Evolutionary conservation across 2,329 filamentous ascomycete species (phyloP).

Genomic region (Aspergillus pseudonomiae): DNA sequence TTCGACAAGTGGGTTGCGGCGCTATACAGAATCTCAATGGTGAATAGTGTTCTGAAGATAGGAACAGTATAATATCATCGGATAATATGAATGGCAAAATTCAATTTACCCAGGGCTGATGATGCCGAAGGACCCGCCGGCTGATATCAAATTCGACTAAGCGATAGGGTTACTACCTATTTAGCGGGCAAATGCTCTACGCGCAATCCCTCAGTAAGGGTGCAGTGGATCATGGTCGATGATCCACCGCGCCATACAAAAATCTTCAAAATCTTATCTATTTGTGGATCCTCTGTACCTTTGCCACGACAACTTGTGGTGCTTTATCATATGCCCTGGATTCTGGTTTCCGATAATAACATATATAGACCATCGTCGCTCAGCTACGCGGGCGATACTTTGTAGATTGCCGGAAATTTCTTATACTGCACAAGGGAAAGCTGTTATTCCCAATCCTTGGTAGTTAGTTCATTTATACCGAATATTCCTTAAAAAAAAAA

Average conservation of each 20-base stretch:
- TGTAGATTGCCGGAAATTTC: neutral
- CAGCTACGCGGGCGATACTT: neutral
- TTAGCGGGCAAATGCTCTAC: neutral
- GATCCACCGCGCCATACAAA: slow-evolving; percentile 3
- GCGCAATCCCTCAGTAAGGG: slow-evolving; percentile 1
- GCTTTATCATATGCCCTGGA: neutral
- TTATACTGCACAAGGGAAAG: neutral
- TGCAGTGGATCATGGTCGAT: neutral
- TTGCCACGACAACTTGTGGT: neutral
- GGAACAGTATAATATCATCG: neutral
- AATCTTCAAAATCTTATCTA: slow-evolving; percentile 6
- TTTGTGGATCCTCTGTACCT: neutral
- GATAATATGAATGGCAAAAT: neutral
- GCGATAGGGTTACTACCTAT: neutral
- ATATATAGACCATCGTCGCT: neutral
- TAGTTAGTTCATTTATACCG: neutral
- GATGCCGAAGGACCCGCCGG: neutral
- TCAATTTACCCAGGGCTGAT: neutral
- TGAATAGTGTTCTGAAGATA: neutral
- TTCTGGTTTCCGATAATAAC: slow-evolving; percentile 1
- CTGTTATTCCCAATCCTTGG: neutral
- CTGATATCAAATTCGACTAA: neutral
- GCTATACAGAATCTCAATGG: neutral
- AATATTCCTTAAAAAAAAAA: neutral
- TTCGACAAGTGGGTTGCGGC: neutral